phyloP scores from a whole-genome alignment of 2,329 filamentous ascomycete genomes.

The Diaporthe citrichinensis region DNA sequence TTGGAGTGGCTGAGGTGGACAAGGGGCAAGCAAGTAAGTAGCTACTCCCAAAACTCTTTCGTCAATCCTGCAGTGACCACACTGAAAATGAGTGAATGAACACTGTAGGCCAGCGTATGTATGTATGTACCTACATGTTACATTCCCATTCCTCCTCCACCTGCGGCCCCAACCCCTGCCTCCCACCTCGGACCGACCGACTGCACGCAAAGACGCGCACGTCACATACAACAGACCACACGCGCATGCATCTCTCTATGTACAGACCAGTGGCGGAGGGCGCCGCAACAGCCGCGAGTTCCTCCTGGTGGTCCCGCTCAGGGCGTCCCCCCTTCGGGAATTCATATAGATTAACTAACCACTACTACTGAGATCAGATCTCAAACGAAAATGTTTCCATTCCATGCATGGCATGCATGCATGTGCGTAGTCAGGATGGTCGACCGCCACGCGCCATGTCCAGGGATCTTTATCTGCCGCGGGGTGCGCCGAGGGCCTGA shows the following conservation, averaged over 20 bases:
- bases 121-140: not conserved
- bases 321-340: not conserved
- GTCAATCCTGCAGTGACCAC: not conserved
- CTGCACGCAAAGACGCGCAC: conserved; percentile 13
- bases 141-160: too few species aligned
- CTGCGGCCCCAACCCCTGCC: not conserved
- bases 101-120: not conserved
- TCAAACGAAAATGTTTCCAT: not conserved
- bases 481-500: conserved; percentile 26
- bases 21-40: not conserved
- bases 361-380: conserved; percentile 11
- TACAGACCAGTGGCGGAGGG: not conserved
- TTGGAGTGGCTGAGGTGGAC: not conserved
- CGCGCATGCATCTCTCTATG: too few species aligned
- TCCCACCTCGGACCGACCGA: conserved; percentile 2
- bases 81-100: not conserved
- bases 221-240: not conserved
- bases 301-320: not conserved
- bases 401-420: not conserved
- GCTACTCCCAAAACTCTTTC: not conserved
- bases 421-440: not conserved
- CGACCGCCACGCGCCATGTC: not conserved
- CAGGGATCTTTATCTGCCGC: not conserved
- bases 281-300: not conserved
- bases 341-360: not conserved